Evolutionary conservation across 129 eudicot species (phyloP), one percentile per base, ranked within the genome.

Genomic region (sunflower (Helianthus annuus)): DNA sequence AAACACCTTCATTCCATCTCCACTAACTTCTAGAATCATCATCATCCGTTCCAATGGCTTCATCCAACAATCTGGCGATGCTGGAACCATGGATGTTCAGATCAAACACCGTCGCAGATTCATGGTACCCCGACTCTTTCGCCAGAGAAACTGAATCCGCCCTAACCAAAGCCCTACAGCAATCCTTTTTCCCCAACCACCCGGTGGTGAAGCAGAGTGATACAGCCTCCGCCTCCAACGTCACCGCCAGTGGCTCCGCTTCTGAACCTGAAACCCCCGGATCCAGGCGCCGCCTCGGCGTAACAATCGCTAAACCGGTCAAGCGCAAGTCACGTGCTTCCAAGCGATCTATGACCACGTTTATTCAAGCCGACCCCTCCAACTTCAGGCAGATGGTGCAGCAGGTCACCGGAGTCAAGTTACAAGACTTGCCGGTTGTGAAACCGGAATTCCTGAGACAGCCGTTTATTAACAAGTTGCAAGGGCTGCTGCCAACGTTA

Each of bases 301-400:
- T 57, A 0, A 57, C 71, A 6, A 63, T 52, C 7, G 85, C 82
- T 12, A 85, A 80, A 81, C 53, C 82, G 0, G 10, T 67, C 1
- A 93, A 93, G 78, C 64, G 96, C 14, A 89, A 78, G 77, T 82
- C 98, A 1, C 85, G 98, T 0, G 98, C 95, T 1, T 73, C 96
- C 34, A 87, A 85, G 45, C 72, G 86, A 36, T 44, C 79, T 1
- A 81, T 84, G 79, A 93, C 98, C 22, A 93, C 96, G 53, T 87
- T 89, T 66, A 89, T 93, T 12, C 79, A 85, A 7, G 95, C 96
- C 1, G 98, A 93, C 65, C 84, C 96, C 10, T 87, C 84, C 11
- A 87, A 89, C 54, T 93, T 93, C 70, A 62, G 95, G 68, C 95
- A 85, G 78, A 85, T 93, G 92, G 98, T 93, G 39, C 98, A 93